These are phyloP conservation scores for Pestalotiopsis sp. DNA, from an alignment of 2,329 filamentous ascomycete genomes.

Conservation along the genomic window DNA sequence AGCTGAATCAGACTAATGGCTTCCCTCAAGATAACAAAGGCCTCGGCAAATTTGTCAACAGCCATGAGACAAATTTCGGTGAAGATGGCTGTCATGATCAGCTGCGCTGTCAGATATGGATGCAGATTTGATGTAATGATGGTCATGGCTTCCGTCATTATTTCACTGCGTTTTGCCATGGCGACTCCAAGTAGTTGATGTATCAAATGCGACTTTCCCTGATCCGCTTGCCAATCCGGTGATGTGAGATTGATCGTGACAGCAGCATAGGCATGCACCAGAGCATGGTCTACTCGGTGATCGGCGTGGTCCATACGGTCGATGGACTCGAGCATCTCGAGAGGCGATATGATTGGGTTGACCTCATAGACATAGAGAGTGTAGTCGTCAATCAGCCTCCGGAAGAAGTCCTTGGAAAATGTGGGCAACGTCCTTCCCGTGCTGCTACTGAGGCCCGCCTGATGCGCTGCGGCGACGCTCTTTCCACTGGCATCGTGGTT, in stretches of 20 bases:
- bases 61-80: slow-evolving; percentile 7
- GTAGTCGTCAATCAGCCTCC: neutral
- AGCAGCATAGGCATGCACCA: slow-evolving; percentile 2
- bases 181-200: slow-evolving; percentile 3
- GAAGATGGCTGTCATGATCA: slow-evolving; percentile 9
- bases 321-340: neutral
- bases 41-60: slow-evolving; percentile 9
- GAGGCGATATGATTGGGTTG: neutral
- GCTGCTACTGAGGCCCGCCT: neutral
- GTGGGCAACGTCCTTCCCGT: neutral
- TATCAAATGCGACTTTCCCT: neutral
- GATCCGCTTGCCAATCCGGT: slow-evolving; percentile 4
- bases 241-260: slow-evolving; percentile 3
- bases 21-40: slow-evolving; percentile 4
- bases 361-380: slow-evolving; percentile 1
- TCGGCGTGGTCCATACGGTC: slow-evolving; percentile 1
- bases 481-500: neutral
- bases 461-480: neutral
- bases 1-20: slow-evolving; percentile 1
- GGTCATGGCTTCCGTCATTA: slow-evolving; percentile 1
- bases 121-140: neutral
- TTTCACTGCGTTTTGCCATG: neutral
- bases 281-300: neutral
- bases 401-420: neutral
- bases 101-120: neutral